These are phyloP conservation scores for Vigna mungo DNA, from an alignment of 306 rosid genomes.

Conservation along the genomic window DNA sequence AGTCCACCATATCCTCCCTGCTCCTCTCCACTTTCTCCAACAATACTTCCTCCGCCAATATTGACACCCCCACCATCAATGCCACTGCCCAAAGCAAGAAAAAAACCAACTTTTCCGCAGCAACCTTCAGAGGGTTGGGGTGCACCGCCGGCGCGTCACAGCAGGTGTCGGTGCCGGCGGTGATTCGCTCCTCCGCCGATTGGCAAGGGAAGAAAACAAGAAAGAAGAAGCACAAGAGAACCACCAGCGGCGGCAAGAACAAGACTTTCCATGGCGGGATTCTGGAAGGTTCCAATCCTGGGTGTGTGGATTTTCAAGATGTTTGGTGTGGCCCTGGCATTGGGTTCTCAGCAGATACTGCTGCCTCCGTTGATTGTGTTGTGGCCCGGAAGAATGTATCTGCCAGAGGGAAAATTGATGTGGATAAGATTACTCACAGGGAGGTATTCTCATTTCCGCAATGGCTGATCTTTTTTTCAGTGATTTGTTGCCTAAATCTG, in stretches of 20 bases:
- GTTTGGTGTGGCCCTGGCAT: slow-evolving; percentile 99
- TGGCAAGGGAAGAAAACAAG: slow-evolving; percentile 75
- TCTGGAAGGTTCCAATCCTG: slow-evolving; percentile 54
- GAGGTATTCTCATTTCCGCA: slow-evolving; percentile 54
- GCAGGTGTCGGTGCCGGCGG: slow-evolving; percentile 87
- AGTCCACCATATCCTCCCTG: slow-evolving; percentile 85
- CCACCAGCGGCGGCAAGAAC: not conserved
- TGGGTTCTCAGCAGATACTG: slow-evolving; percentile 77
- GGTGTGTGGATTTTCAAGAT: slow-evolving; percentile 81
- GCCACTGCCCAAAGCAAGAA: slow-evolving; percentile 48
- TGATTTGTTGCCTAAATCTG: slow-evolving; percentile 18
- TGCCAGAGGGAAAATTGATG: slow-evolving; percentile 76
- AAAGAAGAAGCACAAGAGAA: slow-evolving; percentile 67
- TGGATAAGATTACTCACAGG: slow-evolving; percentile 61
- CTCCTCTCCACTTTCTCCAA: slow-evolving; percentile 72
- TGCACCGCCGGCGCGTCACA: slow-evolving; percentile 83
- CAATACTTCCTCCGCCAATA: slow-evolving; percentile 37
- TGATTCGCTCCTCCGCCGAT: slow-evolving; percentile 86
- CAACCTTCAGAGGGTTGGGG: slow-evolving; percentile 79
- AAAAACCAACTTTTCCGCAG: slow-evolving; percentile 71
- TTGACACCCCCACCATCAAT: slow-evolving; percentile 45
- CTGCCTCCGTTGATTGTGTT: slow-evolving; percentile 86
- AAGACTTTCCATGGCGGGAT: slow-evolving; percentile 46
- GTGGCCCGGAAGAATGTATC: slow-evolving; percentile 69
- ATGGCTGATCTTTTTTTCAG: not conserved